Base-by-base conservation (phyloP, 768 basidiomycete species). In the Xerocomellus intermedius region DNA sequence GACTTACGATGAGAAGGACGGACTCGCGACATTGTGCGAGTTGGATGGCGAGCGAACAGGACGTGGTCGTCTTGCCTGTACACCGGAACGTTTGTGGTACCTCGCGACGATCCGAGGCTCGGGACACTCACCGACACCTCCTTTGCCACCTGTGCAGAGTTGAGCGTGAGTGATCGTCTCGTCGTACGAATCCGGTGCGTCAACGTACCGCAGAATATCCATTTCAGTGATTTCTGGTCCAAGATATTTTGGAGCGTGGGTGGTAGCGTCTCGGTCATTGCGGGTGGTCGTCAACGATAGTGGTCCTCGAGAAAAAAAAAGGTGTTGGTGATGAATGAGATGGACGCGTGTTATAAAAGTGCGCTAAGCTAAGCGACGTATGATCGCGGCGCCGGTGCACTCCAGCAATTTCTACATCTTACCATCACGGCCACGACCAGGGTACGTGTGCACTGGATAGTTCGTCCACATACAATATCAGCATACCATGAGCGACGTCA, bases 11-110 rank as follows among this genome's bases (percentile, higher is more conserved):
- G 60, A 99, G 83, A 5, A 99, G 82, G 35, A 99, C 97, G n/a
- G 93, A 96, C 74, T 97, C 88, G 59, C 97, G 85, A 65, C 81
- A 83, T 65, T 86, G 77, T 4, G 97, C 92, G 22, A 98, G 83
- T 64, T 98, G 96, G 52, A 97, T 95, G n/a, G 97, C 97, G 6
- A 98, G 82, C 4, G 94, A 95, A 71, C 95, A 98, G 12, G 94
- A 95, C 5, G 97, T 97, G 0, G 97, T 98, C 2, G 97, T 99
- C 80, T 99, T 99, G 52, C 96, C 95, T 93, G 68, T 50, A 35
- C 35, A 48, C 26, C 35, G 12, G n/a, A 17, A 33, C 26, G 32
- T 50, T 37, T 19, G n/a, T 28, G 24, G 30, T 30, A 37, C 12
- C 7, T 22, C 9, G 41, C 13, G 43, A 45, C n/a, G 24, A 16